Conservation (phyloP, 2,329 filamentous ascomycete species). For the Paecilomyces fulvus region DNA sequence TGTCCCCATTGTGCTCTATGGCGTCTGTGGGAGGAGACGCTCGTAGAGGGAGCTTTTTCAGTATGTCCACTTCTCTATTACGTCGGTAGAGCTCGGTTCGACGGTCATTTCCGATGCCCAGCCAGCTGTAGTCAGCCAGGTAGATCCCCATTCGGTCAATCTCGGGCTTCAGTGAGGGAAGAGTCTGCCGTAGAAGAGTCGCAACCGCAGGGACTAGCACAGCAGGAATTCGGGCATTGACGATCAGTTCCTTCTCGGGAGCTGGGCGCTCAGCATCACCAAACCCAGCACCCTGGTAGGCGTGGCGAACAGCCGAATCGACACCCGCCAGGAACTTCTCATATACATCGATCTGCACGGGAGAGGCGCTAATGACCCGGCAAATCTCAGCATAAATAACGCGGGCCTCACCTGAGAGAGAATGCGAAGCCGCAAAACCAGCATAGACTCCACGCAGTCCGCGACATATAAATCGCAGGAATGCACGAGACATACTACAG, state of each 20-base stretch:
- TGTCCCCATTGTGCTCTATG: constrained; percentile 2
- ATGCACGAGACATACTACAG: constrained; percentile 64
- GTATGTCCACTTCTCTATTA: constrained; percentile 50
- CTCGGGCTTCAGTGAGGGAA: constrained; percentile 50
- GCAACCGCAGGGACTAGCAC: constrained; percentile 42
- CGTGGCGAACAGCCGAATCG: constrained; percentile 55
- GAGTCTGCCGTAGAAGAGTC: constrained; percentile 39
- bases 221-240: constrained; percentile 44
- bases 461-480: constrained; percentile 61
- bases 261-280: constrained; percentile 38
- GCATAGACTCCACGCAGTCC: constrained; percentile 51
- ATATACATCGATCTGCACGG: constrained; percentile 54
- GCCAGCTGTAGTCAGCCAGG: constrained; percentile 61
- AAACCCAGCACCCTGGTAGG: constrained; percentile 42
- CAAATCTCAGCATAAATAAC: constrained; percentile 47
- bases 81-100: constrained; percentile 52
- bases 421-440: constrained; percentile 30
- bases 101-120: constrained; percentile 56
- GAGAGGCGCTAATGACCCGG: constrained; percentile 41
- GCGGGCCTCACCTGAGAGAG: constrained; percentile 29
- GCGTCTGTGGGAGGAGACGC: background rate
- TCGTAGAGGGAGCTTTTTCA: constrained; percentile 41
- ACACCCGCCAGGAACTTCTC: constrained; percentile 58
- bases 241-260: constrained; percentile 46
- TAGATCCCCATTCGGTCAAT: constrained; percentile 61